phyloP scores from a whole-genome alignment of 2,329 filamentous ascomycete species.

The Pseudogymnoascus sp. region DNA sequence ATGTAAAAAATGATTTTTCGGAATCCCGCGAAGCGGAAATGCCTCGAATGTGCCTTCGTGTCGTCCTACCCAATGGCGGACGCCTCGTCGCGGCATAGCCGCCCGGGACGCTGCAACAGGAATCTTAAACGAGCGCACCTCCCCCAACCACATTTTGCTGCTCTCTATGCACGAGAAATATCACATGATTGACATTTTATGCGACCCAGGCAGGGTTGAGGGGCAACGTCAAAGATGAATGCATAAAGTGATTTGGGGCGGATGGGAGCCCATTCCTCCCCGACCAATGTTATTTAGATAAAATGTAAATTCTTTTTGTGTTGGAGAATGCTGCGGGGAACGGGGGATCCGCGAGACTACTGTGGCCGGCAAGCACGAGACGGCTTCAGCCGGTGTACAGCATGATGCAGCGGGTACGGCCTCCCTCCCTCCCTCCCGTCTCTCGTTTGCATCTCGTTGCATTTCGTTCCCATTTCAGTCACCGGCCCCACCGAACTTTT shows the following conservation, averaged over 20 bases:
- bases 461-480: not conserved
- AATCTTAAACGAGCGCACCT: not conserved
- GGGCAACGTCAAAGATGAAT: not conserved
- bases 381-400: not conserved
- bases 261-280: not conserved
- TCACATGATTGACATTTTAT: slow-evolving; percentile 5
- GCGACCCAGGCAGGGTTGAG: not conserved
- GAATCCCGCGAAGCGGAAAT: not conserved
- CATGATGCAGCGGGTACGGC: not conserved
- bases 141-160: not conserved
- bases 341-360: not conserved
- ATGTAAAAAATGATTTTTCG: not conserved
- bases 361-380: not conserved
- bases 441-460: not conserved
- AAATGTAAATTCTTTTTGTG: not conserved
- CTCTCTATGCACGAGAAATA: not conserved
- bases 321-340: not conserved
- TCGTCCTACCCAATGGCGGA: not conserved
- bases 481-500: not conserved
- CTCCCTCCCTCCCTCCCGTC: not conserved
- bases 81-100: slow-evolving; percentile 4
- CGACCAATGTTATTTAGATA: not conserved
- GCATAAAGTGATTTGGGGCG: not conserved
- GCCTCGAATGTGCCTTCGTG: not conserved
- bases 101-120: not conserved